phyloP scores from a whole-genome alignment of 2,329 filamentous ascomycete genomes.

The Basipetospora sp. region DNA sequence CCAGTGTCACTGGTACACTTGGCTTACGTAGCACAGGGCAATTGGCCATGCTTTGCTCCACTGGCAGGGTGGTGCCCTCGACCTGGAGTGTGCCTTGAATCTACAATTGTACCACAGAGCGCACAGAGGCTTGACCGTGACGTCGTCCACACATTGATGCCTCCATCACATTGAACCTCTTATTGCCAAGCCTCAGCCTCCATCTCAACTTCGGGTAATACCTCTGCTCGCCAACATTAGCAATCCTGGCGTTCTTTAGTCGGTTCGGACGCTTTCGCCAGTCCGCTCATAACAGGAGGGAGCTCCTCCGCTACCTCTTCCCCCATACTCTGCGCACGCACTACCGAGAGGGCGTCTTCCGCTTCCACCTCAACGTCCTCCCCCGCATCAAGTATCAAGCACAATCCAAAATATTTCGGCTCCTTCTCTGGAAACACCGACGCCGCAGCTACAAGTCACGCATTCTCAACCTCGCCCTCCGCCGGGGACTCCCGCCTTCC shows the following conservation, averaged over 20 bases:
- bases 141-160: no score
- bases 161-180: no score
- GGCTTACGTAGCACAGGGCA: no score
- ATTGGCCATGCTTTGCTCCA: no score
- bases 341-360: conserved; percentile 50
- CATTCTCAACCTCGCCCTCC: conserved; percentile 27
- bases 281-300: conserved; percentile 26
- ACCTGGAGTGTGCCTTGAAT: no score
- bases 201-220: no score
- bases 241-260: conserved; percentile 31
- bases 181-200: no score
- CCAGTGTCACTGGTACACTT: no score
- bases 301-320: conserved; percentile 52
- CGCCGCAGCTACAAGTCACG: conserved; percentile 32
- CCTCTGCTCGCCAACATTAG: not conserved
- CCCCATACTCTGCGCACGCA: conserved; percentile 46
- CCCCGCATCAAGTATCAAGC: conserved; percentile 54
- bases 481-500: conserved; percentile 22
- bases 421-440: conserved; percentile 51
- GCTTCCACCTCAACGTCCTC: conserved; percentile 61
- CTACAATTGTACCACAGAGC: no score
- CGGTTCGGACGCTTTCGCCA: conserved; percentile 21
- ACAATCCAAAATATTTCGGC: conserved; percentile 64
- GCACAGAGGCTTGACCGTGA: no score
- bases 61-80: no score